Conservation (phyloP, 768 basidiomycete species). For the Serpula lacrymans region DNA sequence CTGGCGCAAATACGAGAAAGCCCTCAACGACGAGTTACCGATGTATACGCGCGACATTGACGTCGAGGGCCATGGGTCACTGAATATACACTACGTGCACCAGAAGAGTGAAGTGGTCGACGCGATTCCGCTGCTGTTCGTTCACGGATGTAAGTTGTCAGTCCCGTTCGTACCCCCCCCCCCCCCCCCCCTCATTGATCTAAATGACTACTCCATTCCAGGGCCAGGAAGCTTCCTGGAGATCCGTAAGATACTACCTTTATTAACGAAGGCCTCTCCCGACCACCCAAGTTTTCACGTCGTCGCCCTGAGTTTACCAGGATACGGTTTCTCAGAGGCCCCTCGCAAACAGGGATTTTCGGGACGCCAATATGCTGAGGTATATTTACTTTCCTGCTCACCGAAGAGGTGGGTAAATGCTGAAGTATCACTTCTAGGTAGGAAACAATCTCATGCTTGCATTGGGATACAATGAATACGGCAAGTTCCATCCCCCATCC, state of each 20-base stretch:
- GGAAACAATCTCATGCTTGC: conserved; percentile 44
- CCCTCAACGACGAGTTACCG: conserved; percentile 49
- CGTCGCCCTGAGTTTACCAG: conserved; percentile 55
- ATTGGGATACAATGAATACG: conserved; percentile 2
- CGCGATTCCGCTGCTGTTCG: conserved; percentile 61
- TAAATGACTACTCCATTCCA: no score
- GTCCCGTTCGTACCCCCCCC: no score
- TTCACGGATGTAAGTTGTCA: conserved; percentile 58
- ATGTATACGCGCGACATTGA: conserved; percentile 53
- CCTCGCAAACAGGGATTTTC: conserved; percentile 51
- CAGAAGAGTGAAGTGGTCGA: conserved; percentile 38
- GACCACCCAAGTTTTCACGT: conserved; percentile 60
- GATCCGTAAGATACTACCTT: conserved; percentile 52
- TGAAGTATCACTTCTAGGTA: conserved; percentile 24
- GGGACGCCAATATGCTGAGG: conserved; percentile 53
- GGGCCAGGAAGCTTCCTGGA: conserved; percentile 65
- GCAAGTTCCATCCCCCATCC: background rate
- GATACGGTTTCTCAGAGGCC: conserved; percentile 60
- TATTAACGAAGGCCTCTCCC: conserved; percentile 39
- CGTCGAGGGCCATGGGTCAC: conserved; percentile 42
- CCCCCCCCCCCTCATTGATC: no score
- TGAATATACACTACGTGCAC: conserved; percentile 61
- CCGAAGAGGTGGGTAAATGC: no score
- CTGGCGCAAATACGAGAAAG: conserved; percentile 51
- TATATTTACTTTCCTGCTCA: conserved; percentile 16